Conservation (phyloP, 345 rosid species). For the Brassica carinata region DNA sequence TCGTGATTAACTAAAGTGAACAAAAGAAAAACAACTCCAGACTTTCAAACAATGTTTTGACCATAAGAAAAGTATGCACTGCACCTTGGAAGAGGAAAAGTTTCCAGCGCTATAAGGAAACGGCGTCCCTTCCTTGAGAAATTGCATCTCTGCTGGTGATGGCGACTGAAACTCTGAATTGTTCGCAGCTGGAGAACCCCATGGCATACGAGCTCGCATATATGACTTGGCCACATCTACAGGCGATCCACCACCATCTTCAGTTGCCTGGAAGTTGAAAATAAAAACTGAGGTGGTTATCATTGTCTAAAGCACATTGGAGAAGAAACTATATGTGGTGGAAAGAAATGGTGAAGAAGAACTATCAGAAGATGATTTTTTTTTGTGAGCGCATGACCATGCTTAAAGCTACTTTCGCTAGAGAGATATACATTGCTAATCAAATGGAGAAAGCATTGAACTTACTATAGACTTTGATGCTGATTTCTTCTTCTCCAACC, state of each 20-base stretch:
- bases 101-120: constrained; percentile 48
- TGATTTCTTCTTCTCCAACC: constrained; percentile 77
- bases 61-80: not conserved
- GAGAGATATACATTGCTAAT: constrained; percentile 7
- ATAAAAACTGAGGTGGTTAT: constrained; percentile 17
- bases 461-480: constrained; percentile 61
- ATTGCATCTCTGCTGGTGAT: constrained; percentile 48
- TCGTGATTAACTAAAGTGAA: not conserved
- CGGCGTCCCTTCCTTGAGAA: constrained; percentile 58
- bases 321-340: constrained; percentile 6
- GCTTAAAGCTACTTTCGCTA: not conserved
- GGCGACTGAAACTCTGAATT: constrained; percentile 47
- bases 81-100: constrained; percentile 61
- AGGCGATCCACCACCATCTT: constrained; percentile 71
- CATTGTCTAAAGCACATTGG: constrained; percentile 14
- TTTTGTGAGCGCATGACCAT: not conserved
- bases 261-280: constrained; percentile 45
- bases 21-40: not conserved
- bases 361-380: not conserved
- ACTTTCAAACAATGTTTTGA: constrained; percentile 16
- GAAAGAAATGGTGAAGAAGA: constrained; percentile 6
- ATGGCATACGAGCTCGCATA: constrained; percentile 67
- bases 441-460: constrained; percentile 10
- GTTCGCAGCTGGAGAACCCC: constrained; percentile 65
- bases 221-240: constrained; percentile 78